Base-by-base conservation (phyloP, 176 grass and related monocot genomes). In the Pontederia paniculata region DNA sequence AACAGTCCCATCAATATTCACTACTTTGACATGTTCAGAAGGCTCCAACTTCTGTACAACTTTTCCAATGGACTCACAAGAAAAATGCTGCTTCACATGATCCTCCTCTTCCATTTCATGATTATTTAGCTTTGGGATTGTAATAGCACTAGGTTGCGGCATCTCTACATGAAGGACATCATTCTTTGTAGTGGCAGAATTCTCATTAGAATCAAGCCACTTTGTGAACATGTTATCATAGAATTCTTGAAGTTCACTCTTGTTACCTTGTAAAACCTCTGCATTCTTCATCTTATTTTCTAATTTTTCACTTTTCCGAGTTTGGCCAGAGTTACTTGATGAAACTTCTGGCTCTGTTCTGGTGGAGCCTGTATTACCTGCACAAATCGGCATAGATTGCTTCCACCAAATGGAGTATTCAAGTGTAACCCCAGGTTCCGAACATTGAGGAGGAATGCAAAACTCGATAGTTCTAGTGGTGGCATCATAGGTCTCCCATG, bases 401-500 rank as follows among this genome's bases (percentile, higher is more conserved):
- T 53, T 81, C 86, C 91, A 97, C 91, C 91, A 97, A 18, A 65
- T 60, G 16, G 67, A 57, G 15, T 90, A 89, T 15, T 65, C 49
- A 1, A 62, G 44, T 9, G 86, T 90, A 48, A 81, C 25, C 44
- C 70, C 74, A n/a, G 86, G 77, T 69, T 97, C 68, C 28, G 68
- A 66, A 21, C 55, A 53, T 19, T 62, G 74, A 58, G 91, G 47
- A 23, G 78, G 91, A 22, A 86, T 70, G 71, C 83, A 87, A 72
- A 89, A 73, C 9, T 74, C 71, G 15, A 84, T 55, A 67, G 78
- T 81, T 78, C 81, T 80, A 10, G 76, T 72, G n/a, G 76, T 70
- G 55, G 89, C 71, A 49, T 90, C 74, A 61, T 87, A 90, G 19
- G 76, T 87, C 47, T 78, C 23, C 86, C 91, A 97, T 43, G 85